A percentile compares a stretch with the other conserved stretches of the same genome.
Evolutionary conservation across 208 protist genomes (phyloP).

Genomic region (Ichthyophonus hoferi): DNA sequence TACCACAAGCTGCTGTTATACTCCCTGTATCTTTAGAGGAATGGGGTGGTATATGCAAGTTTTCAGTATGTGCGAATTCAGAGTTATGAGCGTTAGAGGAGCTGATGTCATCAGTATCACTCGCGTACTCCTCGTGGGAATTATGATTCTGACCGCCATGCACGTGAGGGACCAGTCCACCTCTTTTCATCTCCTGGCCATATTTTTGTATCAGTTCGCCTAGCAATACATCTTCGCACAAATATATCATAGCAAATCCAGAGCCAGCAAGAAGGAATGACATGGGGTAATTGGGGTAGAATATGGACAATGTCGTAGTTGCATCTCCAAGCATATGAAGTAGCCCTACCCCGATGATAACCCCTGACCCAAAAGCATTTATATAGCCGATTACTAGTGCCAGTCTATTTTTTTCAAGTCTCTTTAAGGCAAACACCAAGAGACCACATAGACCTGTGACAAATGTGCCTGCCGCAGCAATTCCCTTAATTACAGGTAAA

Average conservation of each 20-base stretch:
- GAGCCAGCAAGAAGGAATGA: not conserved
- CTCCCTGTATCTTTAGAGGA: not conserved
- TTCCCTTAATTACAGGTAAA: too few species aligned
- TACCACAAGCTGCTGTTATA: not conserved
- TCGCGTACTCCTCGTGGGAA: too few species aligned
- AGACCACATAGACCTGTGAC: not conserved
- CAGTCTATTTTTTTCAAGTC: not conserved
- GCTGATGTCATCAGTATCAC: too few species aligned
- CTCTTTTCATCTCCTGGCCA: too few species aligned
- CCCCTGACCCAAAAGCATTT: slow-evolving; percentile 21
- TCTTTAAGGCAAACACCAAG: not conserved
- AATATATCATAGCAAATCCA: slow-evolving; percentile 20
- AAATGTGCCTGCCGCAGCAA: not conserved
- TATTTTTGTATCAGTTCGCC: too few species aligned
- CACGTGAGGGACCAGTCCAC: too few species aligned
- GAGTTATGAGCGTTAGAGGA: too few species aligned
- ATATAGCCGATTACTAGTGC: not conserved
- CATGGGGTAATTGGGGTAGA: slow-evolving; percentile 3
- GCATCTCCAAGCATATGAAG: slow-evolving; percentile 25
- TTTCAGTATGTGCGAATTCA: too few species aligned
- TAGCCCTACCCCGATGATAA: slow-evolving; percentile 11
- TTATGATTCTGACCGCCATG: too few species aligned
- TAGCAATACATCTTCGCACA: slow-evolving; percentile 22
- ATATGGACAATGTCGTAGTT: not conserved
- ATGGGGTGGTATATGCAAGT: not conserved